Conservation (phyloP, 345 rosid genomes). For the Moricandia moricandioides region DNA sequence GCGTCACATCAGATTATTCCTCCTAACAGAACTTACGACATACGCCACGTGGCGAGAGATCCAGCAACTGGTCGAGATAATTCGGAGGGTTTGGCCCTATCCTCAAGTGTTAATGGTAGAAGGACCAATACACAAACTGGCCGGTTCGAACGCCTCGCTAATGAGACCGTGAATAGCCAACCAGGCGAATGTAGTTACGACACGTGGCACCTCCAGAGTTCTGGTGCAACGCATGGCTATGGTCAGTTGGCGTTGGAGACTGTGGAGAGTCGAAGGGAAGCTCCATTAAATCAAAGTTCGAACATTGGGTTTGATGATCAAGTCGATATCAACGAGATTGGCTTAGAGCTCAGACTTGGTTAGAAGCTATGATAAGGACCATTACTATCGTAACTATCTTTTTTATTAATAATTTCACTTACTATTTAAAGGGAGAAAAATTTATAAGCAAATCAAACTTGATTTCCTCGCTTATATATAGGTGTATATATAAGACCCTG, state of each 20-base stretch:
- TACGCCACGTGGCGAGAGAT: slow-evolving; percentile 60
- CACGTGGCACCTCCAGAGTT: slow-evolving; percentile 22
- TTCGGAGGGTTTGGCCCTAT: slow-evolving; percentile 16
- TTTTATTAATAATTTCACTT: slow-evolving; percentile 9
- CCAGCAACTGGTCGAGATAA: slow-evolving; percentile 17
- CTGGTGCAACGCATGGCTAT: slow-evolving; percentile 24
- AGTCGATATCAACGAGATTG: slow-evolving; percentile 32
- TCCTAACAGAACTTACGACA: slow-evolving; percentile 51
- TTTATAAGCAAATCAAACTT: not conserved
- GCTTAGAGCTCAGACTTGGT: slow-evolving; percentile 38
- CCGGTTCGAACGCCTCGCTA: slow-evolving; percentile 32
- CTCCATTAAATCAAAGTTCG: not conserved
- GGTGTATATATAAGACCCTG: not conserved
- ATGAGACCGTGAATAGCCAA: slow-evolving; percentile 12
- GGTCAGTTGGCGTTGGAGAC: slow-evolving; percentile 25
- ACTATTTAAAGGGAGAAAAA: not conserved
- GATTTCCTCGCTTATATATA: not conserved
- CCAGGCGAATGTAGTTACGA: slow-evolving; percentile 32
- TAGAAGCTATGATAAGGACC: not conserved
- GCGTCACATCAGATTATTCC: slow-evolving; percentile 36
- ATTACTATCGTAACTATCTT: slow-evolving; percentile 4
- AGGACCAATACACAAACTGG: slow-evolving; percentile 35
- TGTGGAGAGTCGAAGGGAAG: slow-evolving; percentile 15
- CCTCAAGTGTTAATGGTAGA: slow-evolving; percentile 18
- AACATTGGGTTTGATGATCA: slow-evolving; percentile 29